Percentiles rank a stretch among this genome's conserved stretches.
These are phyloP conservation scores for Apiospora arundinis DNA, from an alignment of 2,329 filamentous ascomycete genomes.

Conservation along the genomic window DNA sequence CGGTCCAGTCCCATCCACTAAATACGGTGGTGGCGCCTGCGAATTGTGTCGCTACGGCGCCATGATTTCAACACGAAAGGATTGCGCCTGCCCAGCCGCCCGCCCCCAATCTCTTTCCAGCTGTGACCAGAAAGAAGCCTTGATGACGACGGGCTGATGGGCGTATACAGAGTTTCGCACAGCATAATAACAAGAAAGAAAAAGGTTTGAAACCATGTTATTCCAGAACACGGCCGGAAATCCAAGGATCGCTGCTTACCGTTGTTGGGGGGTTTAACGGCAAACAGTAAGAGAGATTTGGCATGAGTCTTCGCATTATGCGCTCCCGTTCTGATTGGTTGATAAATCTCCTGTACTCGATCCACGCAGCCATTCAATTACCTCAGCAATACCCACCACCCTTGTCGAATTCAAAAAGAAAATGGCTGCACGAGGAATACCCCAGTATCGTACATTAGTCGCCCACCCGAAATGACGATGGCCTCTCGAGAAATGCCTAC, in stretches of 20 bases:
- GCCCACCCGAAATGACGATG: slow-evolving; percentile 2
- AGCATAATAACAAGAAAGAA: neutral
- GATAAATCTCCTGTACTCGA: neutral
- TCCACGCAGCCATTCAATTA: neutral
- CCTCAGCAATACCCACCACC: slow-evolving; percentile 9
- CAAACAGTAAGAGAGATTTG: neutral
- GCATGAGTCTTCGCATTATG: neutral
- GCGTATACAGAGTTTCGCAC: neutral
- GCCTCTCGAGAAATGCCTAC: neutral
- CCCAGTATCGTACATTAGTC: neutral
- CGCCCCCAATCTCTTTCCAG: neutral
- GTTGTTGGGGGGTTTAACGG: neutral
- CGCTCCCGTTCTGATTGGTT: slow-evolving; percentile 1
- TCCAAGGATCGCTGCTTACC: neutral
- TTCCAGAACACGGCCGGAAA: slow-evolving; percentile 1
- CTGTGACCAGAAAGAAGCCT: neutral
- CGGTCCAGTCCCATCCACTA: neutral
- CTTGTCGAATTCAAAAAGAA: neutral
- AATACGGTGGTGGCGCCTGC: slow-evolving; percentile 12
- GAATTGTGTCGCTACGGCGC: neutral
- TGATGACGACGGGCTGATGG: slow-evolving; percentile 5
- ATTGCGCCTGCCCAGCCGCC: neutral
- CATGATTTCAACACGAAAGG: neutral
- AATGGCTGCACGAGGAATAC: neutral
- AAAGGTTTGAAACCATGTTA: slow-evolving; percentile 6